phyloP scores from a whole-genome alignment of 108 stramenopile species.

The Pelagomonas calceolata region DNA sequence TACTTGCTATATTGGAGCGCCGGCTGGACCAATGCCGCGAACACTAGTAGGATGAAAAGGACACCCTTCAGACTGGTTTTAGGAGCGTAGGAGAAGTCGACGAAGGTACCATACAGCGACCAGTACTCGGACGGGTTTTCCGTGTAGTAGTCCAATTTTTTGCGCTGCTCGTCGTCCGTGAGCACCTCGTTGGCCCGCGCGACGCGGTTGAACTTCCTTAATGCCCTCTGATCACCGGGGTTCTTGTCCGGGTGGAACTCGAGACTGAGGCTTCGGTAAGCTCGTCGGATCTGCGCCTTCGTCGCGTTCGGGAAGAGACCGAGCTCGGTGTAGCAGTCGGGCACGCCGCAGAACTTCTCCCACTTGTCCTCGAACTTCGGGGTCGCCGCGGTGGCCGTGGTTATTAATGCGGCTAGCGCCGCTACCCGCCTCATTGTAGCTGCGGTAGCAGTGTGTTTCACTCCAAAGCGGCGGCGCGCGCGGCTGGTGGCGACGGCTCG shows the following conservation, averaged over 20 bases:
- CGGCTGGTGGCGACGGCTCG: too few species aligned
- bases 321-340: neutral
- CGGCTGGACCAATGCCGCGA: neutral
- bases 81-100: neutral
- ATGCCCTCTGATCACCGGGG: neutral
- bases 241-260: neutral
- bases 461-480: too few species aligned
- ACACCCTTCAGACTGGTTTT: neutral
- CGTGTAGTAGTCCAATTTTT: neutral
- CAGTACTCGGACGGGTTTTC: neutral
- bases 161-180: neutral
- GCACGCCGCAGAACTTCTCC: neutral
- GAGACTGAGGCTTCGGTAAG: neutral
- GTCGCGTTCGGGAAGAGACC: neutral
- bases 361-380: too few species aligned
- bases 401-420: too few species aligned
- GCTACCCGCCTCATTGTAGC: too few species aligned
- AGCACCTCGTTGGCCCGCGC: neutral
- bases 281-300: neutral
- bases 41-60: neutral
- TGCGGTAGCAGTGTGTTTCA: too few species aligned
- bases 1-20: neutral
- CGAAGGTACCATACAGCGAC: neutral
- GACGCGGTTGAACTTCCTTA: neutral
- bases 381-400: too few species aligned